These are phyloP conservation scores for Brassica nigra DNA, from an alignment of 345 rosid genomes.

Conservation along the genomic window DNA sequence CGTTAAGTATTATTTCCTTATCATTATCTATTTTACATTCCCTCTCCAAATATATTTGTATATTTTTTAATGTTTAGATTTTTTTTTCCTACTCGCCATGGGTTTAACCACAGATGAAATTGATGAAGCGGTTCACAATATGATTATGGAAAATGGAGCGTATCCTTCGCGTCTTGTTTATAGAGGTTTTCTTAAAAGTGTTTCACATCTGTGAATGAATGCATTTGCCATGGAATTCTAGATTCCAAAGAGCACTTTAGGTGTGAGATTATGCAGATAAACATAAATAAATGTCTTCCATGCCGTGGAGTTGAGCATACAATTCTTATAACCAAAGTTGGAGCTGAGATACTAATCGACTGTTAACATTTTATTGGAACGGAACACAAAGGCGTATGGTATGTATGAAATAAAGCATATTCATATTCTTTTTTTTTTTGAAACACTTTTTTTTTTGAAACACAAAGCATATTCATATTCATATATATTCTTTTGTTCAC, in stretches of 20 bases:
- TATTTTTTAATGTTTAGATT: too few species aligned
- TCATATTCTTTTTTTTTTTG: too few species aligned
- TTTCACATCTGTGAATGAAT: constrained; percentile 92
- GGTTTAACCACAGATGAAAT: constrained; percentile 65
- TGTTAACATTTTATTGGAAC: not conserved
- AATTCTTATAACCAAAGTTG: not conserved
- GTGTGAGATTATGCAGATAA: constrained; percentile 31
- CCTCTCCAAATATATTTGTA: too few species aligned
- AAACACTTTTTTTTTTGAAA: too few species aligned
- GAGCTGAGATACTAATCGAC: not conserved
- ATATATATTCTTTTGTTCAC: not conserved
- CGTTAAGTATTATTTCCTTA: too few species aligned
- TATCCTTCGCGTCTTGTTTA: constrained; percentile 98
- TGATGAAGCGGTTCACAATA: constrained; percentile 86
- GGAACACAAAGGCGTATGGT: not conserved
- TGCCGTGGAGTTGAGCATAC: not conserved
- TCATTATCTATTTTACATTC: too few species aligned
- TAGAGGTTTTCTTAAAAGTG: constrained; percentile 95
- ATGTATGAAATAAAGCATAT: not conserved
- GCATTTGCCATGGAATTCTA: constrained; percentile 88
- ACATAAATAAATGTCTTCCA: too few species aligned
- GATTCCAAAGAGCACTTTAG: too few species aligned
- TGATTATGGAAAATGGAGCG: constrained; percentile 93
- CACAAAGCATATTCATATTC: not conserved
- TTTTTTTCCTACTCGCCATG: too few species aligned